A percentile compares a stretch with the other conserved stretches of the same genome.
Conservation (phyloP, 768 basidiomycete species). For the Leccinum imitatum region DNA sequence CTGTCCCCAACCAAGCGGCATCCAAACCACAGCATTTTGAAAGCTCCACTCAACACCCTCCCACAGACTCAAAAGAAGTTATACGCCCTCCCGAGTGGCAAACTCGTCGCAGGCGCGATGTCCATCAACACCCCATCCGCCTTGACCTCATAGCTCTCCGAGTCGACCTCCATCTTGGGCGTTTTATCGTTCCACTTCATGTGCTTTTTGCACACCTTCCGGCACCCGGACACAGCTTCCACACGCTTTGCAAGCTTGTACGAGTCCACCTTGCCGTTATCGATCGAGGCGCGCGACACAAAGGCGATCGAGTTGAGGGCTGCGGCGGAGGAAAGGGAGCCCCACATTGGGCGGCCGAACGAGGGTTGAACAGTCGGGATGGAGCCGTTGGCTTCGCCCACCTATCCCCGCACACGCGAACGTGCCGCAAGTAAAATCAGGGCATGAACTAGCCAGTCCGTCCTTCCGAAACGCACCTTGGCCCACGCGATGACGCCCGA, state of each 20-base stretch:
- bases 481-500: constrained; percentile 92
- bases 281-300: constrained; percentile 74
- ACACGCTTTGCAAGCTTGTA: constrained; percentile 73
- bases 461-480: constrained; percentile 50
- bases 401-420: constrained; percentile 34
- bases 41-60: constrained; percentile 11
- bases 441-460: not conserved
- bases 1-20: not conserved
- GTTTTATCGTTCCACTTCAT: constrained; percentile 91
- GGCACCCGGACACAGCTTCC: constrained; percentile 75
- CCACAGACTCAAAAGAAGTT: constrained; percentile 67
- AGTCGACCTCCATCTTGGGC: constrained; percentile 87
- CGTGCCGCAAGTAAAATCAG: not conserved
- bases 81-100: constrained; percentile 72
- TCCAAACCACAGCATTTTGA: not conserved
- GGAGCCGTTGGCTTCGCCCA: constrained; percentile 96
- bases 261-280: constrained; percentile 52
- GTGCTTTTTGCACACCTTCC: constrained; percentile 75
- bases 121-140: constrained; percentile 80
- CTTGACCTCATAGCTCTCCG: constrained; percentile 84
- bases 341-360: constrained; percentile 93
- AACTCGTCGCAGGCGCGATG: constrained; percentile 64
- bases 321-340: constrained; percentile 70
- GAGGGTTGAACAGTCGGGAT: constrained; percentile 95
- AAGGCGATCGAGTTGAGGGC: constrained; percentile 85